Evolutionary conservation across 208 protist genomes (phyloP).

Genomic region (Wallacemonas collosoma): DNA sequence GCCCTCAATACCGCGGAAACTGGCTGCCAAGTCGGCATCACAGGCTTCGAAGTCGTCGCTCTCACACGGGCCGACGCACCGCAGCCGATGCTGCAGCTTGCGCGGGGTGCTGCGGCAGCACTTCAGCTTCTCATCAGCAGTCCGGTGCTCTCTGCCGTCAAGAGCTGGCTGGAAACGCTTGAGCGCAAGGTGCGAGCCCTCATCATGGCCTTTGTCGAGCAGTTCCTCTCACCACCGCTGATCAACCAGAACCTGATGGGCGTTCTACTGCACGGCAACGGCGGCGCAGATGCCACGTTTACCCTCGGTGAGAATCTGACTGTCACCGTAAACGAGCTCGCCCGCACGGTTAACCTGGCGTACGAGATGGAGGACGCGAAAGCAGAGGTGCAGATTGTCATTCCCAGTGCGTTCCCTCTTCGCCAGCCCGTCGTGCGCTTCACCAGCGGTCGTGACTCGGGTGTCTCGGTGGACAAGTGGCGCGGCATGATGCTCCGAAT

Average conservation of each 20-base stretch:
- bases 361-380: conserved; percentile 89
- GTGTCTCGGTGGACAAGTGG: conserved; percentile 80
- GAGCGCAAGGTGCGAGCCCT: conserved; percentile 71
- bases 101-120: conserved; percentile 73
- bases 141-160: conserved; percentile 54
- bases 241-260: conserved; percentile 76
- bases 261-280: conserved; percentile 70
- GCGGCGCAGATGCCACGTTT: conserved; percentile 59
- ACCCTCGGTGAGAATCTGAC: conserved; percentile 62
- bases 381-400: conserved; percentile 67
- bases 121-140: conserved; percentile 72
- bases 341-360: conserved; percentile 55
- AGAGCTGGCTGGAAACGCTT: conserved; percentile 82
- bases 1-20: background rate
- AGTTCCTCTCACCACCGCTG: conserved; percentile 69
- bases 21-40: conserved; percentile 14
- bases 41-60: conserved; percentile 57
- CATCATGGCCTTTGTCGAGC: conserved; percentile 66
- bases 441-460: conserved; percentile 62
- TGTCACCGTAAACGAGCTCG: conserved; percentile 60
- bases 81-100: conserved; percentile 70
- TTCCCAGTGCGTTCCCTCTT: conserved; percentile 79
- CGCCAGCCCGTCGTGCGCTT: conserved; percentile 50
- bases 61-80: conserved; percentile 54
- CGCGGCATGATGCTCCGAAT: conserved; percentile 91